Percentiles rank a stretch among this genome's conserved stretches.
phyloP scores from a whole-genome alignment of 1,139 yeast species.

The Suhomyces chickasaworum region DNA sequence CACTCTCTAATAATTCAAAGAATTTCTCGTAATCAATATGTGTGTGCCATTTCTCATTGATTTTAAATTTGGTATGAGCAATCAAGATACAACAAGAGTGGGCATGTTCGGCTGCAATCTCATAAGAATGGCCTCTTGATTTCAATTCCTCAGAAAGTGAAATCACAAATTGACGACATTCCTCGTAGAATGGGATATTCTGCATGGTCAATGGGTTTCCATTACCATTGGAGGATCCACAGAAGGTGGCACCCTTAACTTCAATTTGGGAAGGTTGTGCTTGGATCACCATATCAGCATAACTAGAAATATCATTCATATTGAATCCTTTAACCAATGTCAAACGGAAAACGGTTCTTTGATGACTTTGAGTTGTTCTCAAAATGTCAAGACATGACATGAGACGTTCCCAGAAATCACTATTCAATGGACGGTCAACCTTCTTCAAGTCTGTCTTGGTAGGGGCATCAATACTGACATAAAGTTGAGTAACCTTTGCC shows the following conservation, averaged over 20 bases:
- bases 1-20: conserved; percentile 68
- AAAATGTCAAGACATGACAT: conserved; percentile 78
- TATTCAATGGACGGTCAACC: conserved; percentile 84
- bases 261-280: conserved; percentile 89
- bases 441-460: conserved; percentile 76
- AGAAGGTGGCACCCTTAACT: conserved; percentile 91
- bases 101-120: conserved; percentile 92
- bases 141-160: conserved; percentile 60
- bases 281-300: conserved; percentile 82
- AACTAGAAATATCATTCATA: conserved; percentile 78
- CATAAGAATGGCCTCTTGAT: conserved; percentile 67
- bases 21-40: conserved; percentile 83
- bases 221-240: conserved; percentile 79
- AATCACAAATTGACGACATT: conserved; percentile 75
- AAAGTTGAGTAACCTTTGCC: conserved; percentile 81
- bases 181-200: conserved; percentile 92
- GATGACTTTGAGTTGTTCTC: conserved; percentile 70
- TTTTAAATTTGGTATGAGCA: conserved; percentile 72
- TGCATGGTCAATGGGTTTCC: conserved; percentile 94
- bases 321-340: conserved; percentile 93
- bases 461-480: conserved; percentile 92
- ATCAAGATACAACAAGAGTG: conserved; percentile 90
- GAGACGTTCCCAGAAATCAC: conserved; percentile 92
- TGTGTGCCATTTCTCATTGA: conserved; percentile 79
- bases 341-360: conserved; percentile 87